These are phyloP conservation scores for Colletotrichum salicis DNA, from an alignment of 2,329 filamentous ascomycete genomes.

Conservation along the genomic window DNA sequence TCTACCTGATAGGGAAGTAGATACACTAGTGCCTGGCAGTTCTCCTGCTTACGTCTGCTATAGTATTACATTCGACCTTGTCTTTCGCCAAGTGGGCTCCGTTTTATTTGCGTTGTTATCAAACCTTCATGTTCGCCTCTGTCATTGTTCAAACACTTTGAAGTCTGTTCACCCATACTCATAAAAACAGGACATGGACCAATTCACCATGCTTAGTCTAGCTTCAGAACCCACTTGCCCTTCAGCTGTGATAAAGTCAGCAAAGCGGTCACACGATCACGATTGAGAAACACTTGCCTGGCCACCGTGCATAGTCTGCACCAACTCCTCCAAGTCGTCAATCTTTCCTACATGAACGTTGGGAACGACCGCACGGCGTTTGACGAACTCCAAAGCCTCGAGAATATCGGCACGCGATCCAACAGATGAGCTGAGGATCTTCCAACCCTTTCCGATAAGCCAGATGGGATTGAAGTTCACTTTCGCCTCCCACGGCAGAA, in stretches of 20 bases:
- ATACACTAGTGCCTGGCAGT: no score
- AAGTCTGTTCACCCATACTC: not conserved
- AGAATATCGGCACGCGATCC: constrained; percentile 51
- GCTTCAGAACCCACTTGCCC: constrained; percentile 29
- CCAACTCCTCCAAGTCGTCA: constrained; percentile 35
- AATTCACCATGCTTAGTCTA: not conserved
- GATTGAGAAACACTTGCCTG: not conserved
- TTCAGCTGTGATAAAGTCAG: not conserved
- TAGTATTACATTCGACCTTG: not conserved
- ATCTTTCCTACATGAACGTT: constrained; percentile 41
- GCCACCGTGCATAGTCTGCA: constrained; percentile 20
- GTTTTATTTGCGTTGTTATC: not conserved
- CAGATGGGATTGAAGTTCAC: constrained; percentile 46
- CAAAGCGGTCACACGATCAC: no score
- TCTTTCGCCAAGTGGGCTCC: not conserved
- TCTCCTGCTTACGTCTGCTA: no score
- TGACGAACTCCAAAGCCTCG: constrained; percentile 54
- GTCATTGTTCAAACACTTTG: not conserved
- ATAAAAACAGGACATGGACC: not conserved
- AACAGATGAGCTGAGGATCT: constrained; percentile 48
- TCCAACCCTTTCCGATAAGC: constrained; percentile 48
- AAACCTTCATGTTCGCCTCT: not conserved
- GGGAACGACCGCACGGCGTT: constrained; percentile 35
- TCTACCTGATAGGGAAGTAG: no score
- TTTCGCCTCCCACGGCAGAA: constrained; percentile 41